Conservation (phyloP, 2,329 filamentous ascomycete genomes). For the Myriosclerotinia curreyana region DNA sequence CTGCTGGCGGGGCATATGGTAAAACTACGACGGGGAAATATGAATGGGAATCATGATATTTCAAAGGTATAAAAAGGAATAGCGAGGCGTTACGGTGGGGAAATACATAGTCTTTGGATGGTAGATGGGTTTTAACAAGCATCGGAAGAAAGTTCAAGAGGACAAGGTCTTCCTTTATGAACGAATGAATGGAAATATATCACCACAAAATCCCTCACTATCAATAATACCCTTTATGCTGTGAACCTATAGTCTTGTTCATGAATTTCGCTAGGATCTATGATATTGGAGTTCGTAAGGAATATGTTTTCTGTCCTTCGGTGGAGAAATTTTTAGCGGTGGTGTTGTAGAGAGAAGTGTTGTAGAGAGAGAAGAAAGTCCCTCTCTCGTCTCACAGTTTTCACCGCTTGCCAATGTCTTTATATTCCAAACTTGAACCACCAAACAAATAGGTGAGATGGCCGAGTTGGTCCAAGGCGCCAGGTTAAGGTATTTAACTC, state of each 20-base stretch:
- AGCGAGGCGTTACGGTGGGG: constrained; percentile 15
- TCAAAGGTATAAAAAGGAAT: background rate
- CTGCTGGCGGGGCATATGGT: constrained; percentile 62
- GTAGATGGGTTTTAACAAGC: background rate
- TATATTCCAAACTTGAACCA: fast-evolving
- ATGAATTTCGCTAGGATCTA: background rate
- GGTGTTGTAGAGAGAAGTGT: too few relatives aligned
- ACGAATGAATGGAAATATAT: background rate
- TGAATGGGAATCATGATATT: background rate
- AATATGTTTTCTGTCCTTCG: background rate
- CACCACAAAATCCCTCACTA: background rate
- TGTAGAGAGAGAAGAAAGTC: background rate
- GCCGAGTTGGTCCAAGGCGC: constrained; percentile 19
- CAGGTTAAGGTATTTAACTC: constrained; percentile 11
- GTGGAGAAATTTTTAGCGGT: background rate
- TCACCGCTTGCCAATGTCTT: background rate
- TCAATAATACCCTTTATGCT: background rate
- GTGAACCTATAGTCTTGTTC: background rate
- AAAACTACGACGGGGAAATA: constrained; percentile 29
- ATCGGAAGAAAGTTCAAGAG: background rate
- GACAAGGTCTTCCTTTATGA: constrained; percentile 4
- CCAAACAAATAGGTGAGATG: background rate
- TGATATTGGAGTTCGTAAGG: background rate
- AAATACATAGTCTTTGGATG: background rate
- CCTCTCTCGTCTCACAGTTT: background rate